Evolutionary conservation across 306 rosid species (phyloP).

Genomic region (Gastrolobium bilobum): DNA sequence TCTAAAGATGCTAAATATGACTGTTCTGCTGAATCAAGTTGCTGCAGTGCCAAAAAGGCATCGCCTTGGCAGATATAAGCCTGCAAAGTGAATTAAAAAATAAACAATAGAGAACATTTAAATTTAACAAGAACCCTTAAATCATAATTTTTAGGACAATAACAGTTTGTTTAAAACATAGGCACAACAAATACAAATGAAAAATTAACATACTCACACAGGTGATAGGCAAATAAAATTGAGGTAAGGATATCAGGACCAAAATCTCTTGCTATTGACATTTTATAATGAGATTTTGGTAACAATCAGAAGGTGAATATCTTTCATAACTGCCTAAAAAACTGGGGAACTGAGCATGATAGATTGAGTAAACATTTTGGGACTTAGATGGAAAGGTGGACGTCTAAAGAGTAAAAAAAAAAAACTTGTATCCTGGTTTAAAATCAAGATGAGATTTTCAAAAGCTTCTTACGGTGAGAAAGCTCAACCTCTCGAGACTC

Average conservation of each 20-base stretch:
- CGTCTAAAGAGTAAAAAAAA: neutral
- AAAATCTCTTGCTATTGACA: slow-evolving; percentile 15
- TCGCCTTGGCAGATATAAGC: slow-evolving; percentile 88
- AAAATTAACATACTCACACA: slow-evolving; percentile 16
- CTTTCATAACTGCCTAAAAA: slow-evolving; percentile 28
- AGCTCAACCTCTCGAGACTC: neutral
- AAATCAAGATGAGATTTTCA: neutral
- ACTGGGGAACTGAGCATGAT: slow-evolving; percentile 1
- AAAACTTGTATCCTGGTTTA: neutral
- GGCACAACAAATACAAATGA: slow-evolving; percentile 28
- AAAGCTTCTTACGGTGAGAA: neutral
- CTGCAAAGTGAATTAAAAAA: slow-evolving; percentile 59
- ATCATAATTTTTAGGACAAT: slow-evolving; percentile 9
- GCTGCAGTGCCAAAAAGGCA: slow-evolving; percentile 69
- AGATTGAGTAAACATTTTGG: neutral
- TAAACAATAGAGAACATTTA: slow-evolving; percentile 1
- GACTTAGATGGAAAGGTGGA: neutral
- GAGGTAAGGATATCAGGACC: slow-evolving; percentile 19
- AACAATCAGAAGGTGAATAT: neutral
- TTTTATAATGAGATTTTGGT: slow-evolving; percentile 14
- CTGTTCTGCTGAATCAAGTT: slow-evolving; percentile 71
- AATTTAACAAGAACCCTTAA: slow-evolving; percentile 9
- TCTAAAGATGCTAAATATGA: slow-evolving; percentile 72
- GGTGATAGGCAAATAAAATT: slow-evolving; percentile 29
- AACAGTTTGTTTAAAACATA: slow-evolving; percentile 21